phyloP scores from a whole-genome alignment of 306 rosid genomes.

The Cucumis hystrix region DNA sequence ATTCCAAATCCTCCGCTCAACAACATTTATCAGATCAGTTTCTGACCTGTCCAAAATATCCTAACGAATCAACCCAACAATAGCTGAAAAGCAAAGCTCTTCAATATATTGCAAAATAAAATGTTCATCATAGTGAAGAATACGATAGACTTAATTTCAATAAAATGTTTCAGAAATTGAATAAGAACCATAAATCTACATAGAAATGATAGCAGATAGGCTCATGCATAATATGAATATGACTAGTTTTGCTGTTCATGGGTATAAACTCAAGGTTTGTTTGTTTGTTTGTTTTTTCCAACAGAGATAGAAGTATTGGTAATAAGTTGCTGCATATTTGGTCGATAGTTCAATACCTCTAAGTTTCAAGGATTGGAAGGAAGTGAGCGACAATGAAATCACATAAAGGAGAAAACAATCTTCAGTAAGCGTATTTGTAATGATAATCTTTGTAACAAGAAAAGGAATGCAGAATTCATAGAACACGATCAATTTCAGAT shows the following conservation, averaged over 20 bases:
- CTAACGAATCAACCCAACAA: background rate
- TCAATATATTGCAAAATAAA: background rate
- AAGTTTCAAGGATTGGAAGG: background rate
- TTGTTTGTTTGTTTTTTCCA: too few species aligned
- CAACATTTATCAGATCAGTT: conserved; percentile 68
- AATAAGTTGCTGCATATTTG: background rate
- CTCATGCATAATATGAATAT: too few species aligned
- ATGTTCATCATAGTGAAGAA: background rate
- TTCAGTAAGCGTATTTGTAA: background rate
- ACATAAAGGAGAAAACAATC: background rate
- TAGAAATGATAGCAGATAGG: background rate
- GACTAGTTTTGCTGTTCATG: background rate
- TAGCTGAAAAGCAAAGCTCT: background rate
- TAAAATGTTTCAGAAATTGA: background rate
- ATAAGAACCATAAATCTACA: background rate
- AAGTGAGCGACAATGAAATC: background rate
- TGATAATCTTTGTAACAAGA: background rate
- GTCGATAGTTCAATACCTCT: background rate
- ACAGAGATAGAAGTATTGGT: background rate
- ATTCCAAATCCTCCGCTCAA: conserved; percentile 91
- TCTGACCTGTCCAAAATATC: conserved; percentile 50
- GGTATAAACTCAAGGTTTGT: background rate
- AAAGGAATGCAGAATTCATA: background rate
- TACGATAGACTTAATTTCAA: background rate
- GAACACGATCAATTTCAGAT: background rate